Evolutionary conservation across 108 stramenopile genomes (phyloP), one percentile per base, ranked within the genome.

Genomic region (Cylindrotheca closterium): DNA sequence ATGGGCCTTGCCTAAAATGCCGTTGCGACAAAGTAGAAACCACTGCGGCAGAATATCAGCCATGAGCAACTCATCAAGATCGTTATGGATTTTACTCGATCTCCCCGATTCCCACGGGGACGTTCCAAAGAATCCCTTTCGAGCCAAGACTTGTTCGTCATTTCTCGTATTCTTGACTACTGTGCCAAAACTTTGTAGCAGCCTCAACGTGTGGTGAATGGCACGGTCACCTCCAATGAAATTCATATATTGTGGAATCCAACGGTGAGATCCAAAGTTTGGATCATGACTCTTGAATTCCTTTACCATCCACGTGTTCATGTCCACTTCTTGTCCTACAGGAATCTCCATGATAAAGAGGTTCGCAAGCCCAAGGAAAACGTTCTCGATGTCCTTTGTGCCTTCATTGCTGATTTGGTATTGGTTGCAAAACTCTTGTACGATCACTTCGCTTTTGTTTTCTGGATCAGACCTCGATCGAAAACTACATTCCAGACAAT

Each of bases 51-150:
- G 47, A 28, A 82, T 60, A 32, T 75, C 68, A 10, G 71, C 25
- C 81, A 82, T 82, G 1, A 82, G 37, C 1, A 79, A 53, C 60
- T 79, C 81, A 54, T 82, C 81, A 47, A 82, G 24, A 34, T 82
- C 81, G 4, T 68, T 51, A 24, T 30, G 52, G 34, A 75, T 78
- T 49, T 71, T 82, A 4, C 45, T 30, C 0, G 72, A 37, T 25
- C 29, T 7, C 0, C 2, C 2, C 0, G 19, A 2, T 19, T 59
- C 50, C 28, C 61, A 71, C 25, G 48, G 26, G 4, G 29, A 55
- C 18, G 12, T 30, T 24, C 78, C 81, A 68, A 82, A 82, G 26
- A 61, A 64, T 32, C 77, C 77, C 17, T 55, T 23, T 17, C 26
- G 19, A 1, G 47, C 7, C 2, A 29, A 17, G 1, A 47, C 1